Percentiles rank a stretch among this genome's conserved stretches.
These are phyloP conservation scores for Petrea volubilis DNA, from an alignment of 257 asterid genomes.

Conservation along the genomic window DNA sequence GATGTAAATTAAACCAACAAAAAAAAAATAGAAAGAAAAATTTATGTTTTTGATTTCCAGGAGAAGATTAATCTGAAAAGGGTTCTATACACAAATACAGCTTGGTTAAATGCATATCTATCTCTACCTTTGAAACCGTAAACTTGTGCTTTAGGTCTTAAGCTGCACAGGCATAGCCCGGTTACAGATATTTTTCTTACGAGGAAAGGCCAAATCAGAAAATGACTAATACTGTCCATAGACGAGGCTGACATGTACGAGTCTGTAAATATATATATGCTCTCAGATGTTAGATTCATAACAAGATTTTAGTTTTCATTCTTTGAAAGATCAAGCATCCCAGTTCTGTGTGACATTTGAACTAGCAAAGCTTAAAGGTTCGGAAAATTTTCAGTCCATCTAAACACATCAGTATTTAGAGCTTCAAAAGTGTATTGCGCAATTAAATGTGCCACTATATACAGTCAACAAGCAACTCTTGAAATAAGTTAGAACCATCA, in stretches of 20 bases:
- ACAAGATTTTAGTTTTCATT: not conserved
- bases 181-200: slow-evolving; percentile 2
- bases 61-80: not conserved
- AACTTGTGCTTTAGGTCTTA: not conserved
- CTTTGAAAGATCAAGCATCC: slow-evolving; percentile 20
- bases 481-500: not conserved
- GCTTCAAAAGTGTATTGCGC: not conserved
- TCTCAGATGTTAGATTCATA: not conserved
- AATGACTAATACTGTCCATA: not conserved
- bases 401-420: not conserved
- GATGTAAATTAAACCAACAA: not conserved
- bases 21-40: not conserved
- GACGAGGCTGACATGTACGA: not conserved
- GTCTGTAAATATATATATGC: not conserved
- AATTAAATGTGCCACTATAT: not conserved
- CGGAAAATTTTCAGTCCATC: slow-evolving; percentile 12
- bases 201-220: not conserved
- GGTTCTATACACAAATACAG: not conserved
- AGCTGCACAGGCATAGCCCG: not conserved
- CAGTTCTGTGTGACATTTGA: not conserved
- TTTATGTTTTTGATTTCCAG: not conserved
- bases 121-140: not conserved
- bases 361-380: not conserved
- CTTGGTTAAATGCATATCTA: not conserved
- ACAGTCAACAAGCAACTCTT: not conserved